Percentiles rank a stretch among this genome's conserved stretches.
Conservation (phyloP, 1,284 basidiomycete genomes). For the Hypsizygus ulmarius region DNA sequence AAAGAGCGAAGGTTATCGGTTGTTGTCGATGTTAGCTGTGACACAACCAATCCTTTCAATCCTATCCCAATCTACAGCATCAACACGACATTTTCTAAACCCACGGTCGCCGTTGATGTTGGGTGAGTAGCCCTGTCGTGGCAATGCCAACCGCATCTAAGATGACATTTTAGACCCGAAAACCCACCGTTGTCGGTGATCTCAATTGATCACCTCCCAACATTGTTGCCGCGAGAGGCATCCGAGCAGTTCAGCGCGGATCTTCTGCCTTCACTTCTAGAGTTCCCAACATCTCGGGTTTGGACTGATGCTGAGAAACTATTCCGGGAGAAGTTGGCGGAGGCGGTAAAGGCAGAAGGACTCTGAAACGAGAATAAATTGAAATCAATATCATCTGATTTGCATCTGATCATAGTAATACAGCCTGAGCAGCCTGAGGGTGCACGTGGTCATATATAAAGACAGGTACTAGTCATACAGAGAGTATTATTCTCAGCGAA, state of each 20-base stretch:
- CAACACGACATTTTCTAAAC: slow-evolving; percentile 95
- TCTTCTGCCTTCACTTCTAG: slow-evolving; percentile 83
- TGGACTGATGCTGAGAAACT: slow-evolving; percentile 91
- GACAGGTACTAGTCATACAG: too few species aligned
- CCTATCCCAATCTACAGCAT: slow-evolving; percentile 95
- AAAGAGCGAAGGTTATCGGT: slow-evolving; percentile 69
- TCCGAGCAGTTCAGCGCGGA: slow-evolving; percentile 95
- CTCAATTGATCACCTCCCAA: slow-evolving; percentile 98
- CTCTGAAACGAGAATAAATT: slow-evolving; percentile 13
- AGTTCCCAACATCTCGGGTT: slow-evolving; percentile 78
- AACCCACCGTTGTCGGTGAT: slow-evolving; percentile 79
- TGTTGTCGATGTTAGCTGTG: slow-evolving; percentile 98
- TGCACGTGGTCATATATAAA: too few species aligned
- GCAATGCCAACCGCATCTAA: slow-evolving; percentile 2
- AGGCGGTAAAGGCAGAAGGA: slow-evolving; percentile 51
- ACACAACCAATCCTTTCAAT: slow-evolving; percentile 99
- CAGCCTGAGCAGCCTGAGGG: background rate
- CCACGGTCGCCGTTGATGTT: slow-evolving; percentile 86
- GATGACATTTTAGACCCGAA: slow-evolving; percentile 40
- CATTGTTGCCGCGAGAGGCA: slow-evolving; percentile 92
- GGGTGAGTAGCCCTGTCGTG: slow-evolving; percentile 47
- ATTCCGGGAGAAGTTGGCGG: slow-evolving; percentile 76
- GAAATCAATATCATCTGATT: background rate
- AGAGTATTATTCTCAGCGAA: background rate
- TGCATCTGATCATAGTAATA: background rate